Conservation (phyloP, 805 yeast genomes). For the Ogataea methanolica region DNA sequence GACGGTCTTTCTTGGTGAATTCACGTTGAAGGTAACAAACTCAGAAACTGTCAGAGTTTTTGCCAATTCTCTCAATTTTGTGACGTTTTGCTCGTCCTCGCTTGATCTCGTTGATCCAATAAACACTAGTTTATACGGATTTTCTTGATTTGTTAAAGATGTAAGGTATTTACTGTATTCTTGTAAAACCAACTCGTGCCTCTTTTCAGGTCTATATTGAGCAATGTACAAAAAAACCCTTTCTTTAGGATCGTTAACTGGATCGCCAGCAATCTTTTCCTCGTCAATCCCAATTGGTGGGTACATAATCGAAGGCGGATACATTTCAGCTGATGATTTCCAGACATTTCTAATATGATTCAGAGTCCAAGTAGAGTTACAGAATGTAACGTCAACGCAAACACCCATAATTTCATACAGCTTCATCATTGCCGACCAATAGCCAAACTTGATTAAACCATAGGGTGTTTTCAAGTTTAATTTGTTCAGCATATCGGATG, state of each 20-base stretch:
- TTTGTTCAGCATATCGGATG: slow-evolving; percentile 77
- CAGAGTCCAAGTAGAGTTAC: slow-evolving; percentile 91
- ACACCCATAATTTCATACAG: slow-evolving; percentile 65
- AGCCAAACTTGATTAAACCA: slow-evolving; percentile 42
- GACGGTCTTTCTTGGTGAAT: slow-evolving; percentile 67
- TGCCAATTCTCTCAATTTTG: slow-evolving; percentile 41
- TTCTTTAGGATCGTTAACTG: slow-evolving; percentile 25
- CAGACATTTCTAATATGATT: slow-evolving; percentile 69
- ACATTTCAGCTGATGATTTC: slow-evolving; percentile 37
- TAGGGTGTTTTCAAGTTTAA: slow-evolving; percentile 30
- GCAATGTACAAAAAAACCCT: slow-evolving; percentile 62
- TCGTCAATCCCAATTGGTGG: slow-evolving; percentile 87
- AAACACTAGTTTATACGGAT: slow-evolving; percentile 57
- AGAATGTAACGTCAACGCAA: slow-evolving; percentile 57
- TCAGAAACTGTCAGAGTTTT: slow-evolving; percentile 37
- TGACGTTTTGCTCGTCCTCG: slow-evolving; percentile 59
- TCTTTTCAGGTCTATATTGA: slow-evolving; percentile 92
- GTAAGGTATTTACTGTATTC: slow-evolving; percentile 56
- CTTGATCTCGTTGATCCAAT: slow-evolving; percentile 81
- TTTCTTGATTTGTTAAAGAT: not conserved
- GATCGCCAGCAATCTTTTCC: slow-evolving; percentile 14
- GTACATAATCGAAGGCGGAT: slow-evolving; percentile 49
- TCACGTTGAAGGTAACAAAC: slow-evolving; percentile 40
- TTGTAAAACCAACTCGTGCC: slow-evolving; percentile 66
- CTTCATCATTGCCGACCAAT: slow-evolving; percentile 68